Evolutionary conservation across 2,329 filamentous ascomycete species (phyloP).

Genomic region (Cladosporium sp.): DNA sequence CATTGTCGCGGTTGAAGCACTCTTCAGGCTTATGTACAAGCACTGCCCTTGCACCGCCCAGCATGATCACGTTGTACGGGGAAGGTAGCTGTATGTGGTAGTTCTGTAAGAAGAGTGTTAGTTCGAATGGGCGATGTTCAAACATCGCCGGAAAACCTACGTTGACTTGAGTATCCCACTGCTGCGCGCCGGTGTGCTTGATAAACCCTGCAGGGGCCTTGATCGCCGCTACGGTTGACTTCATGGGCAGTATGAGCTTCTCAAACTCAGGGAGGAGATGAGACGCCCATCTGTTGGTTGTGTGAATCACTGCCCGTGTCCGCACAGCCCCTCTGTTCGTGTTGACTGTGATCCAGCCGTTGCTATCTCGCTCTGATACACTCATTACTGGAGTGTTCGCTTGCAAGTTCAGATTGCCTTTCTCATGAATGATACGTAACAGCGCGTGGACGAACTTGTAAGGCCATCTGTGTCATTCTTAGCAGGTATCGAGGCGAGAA

Average conservation of each 20-base stretch:
- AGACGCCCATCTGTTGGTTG: conserved; percentile 29
- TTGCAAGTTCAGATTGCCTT: conserved; percentile 29
- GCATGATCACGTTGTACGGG: conserved; percentile 34
- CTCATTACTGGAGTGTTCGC: conserved; percentile 31
- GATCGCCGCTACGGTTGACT: conserved; percentile 32
- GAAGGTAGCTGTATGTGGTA: conserved; percentile 37
- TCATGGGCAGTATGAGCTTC: conserved; percentile 25
- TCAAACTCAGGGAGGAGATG: conserved; percentile 27
- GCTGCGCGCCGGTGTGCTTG: conserved; percentile 36
- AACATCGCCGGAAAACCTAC: conserved; percentile 4
- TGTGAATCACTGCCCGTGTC: conserved; percentile 24
- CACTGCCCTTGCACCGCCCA: conserved; percentile 33
- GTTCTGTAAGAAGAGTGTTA: conserved; percentile 23
- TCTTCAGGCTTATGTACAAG: conserved; percentile 30
- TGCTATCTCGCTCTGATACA: conserved; percentile 28
- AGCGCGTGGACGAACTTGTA: conserved; percentile 31
- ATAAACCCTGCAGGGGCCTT: conserved; percentile 35
- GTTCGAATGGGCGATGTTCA: neutral
- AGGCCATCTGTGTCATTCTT: conserved; percentile 23
- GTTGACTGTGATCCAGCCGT: conserved; percentile 29
- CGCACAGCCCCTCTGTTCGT: conserved; percentile 24
- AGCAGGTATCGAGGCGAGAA: neutral
- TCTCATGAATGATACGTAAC: conserved; percentile 23
- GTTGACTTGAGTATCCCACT: conserved; percentile 35
- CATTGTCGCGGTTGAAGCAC: conserved; percentile 29